phyloP scores from a whole-genome alignment of 2,329 filamentous ascomycete genomes.

The Xylaria multiplex region DNA sequence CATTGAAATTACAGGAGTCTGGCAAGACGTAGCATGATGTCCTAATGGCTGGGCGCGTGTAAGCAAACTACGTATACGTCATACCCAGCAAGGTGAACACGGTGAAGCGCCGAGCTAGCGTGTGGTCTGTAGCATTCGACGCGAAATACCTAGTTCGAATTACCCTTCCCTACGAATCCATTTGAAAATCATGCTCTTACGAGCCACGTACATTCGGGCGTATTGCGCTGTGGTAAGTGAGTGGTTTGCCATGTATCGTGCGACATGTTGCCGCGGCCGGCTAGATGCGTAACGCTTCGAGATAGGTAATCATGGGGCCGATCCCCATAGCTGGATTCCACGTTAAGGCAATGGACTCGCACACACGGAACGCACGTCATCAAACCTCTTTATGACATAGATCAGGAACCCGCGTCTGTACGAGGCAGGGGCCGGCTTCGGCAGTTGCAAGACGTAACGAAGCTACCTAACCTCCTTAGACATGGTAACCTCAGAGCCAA shows the following conservation, averaged over 20 bases:
- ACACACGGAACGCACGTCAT: conserved; percentile 17
- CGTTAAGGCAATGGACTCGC: conserved; percentile 14
- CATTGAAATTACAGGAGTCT: conserved; percentile 75
- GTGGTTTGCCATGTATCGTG: conserved; percentile 19
- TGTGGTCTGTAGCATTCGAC: conserved; percentile 26
- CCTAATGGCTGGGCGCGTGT: conserved; percentile 12
- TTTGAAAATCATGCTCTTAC: neutral
- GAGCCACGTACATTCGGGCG: neutral
- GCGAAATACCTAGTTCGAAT: conserved; percentile 22
- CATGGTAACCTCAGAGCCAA: neutral
- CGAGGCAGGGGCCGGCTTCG: conserved; percentile 19
- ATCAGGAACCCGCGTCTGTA: conserved; percentile 27
- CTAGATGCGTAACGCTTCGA: conserved; percentile 12
- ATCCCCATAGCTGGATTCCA: neutral
- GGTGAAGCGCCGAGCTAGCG: conserved; percentile 21
- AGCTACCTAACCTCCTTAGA: conserved; percentile 2
- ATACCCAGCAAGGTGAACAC: conserved; percentile 17
- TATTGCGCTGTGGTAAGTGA: conserved; percentile 17
- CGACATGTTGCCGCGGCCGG: conserved; percentile 18
- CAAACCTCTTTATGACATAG: conserved; percentile 19
- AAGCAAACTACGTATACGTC: conserved; percentile 35
- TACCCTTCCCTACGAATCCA: conserved; percentile 18
- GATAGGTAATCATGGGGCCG: conserved; percentile 14
- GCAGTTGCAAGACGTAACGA: conserved; percentile 14
- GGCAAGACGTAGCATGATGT: conserved; percentile 52